A percentile compares a stretch with the other conserved stretches of the same genome.
Evolutionary conservation across 768 basidiomycete species (phyloP).

Genomic region (Rickenella mellea): DNA sequence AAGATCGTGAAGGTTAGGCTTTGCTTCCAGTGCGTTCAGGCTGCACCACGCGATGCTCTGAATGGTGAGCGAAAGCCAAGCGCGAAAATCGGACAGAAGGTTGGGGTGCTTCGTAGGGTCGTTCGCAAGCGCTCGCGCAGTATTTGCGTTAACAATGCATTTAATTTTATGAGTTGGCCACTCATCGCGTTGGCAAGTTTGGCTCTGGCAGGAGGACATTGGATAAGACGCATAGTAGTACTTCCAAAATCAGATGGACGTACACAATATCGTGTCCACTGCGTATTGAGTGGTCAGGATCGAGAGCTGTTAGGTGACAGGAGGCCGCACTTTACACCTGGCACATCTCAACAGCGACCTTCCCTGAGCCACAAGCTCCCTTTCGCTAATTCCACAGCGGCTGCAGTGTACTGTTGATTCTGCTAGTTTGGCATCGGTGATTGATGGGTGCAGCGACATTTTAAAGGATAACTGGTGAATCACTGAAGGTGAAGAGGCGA

Average conservation of each 20-base stretch:
- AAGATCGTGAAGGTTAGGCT: not conserved
- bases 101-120: not conserved
- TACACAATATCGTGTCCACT: slow-evolving; percentile 1
- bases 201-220: not conserved
- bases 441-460: slow-evolving; percentile 1
- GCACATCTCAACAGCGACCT: not conserved
- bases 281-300: not conserved
- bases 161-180: slow-evolving; percentile 1
- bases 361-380: not conserved
- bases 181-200: not conserved
- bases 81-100: not conserved
- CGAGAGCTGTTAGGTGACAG: not conserved
- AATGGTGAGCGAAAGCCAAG: not conserved
- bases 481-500: too few relatives aligned
- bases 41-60: not conserved
- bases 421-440: not conserved
- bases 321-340: slow-evolving; percentile 1
- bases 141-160: not conserved
- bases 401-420: not conserved
- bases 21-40: not conserved
- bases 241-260: not conserved
- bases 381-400: not conserved
- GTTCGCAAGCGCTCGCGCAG: not conserved
- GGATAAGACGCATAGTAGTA: not conserved
- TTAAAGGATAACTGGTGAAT: too few relatives aligned